Evolutionary conservation across 805 yeast species (phyloP).

Genomic region (Wickerhamiella parazyma): DNA sequence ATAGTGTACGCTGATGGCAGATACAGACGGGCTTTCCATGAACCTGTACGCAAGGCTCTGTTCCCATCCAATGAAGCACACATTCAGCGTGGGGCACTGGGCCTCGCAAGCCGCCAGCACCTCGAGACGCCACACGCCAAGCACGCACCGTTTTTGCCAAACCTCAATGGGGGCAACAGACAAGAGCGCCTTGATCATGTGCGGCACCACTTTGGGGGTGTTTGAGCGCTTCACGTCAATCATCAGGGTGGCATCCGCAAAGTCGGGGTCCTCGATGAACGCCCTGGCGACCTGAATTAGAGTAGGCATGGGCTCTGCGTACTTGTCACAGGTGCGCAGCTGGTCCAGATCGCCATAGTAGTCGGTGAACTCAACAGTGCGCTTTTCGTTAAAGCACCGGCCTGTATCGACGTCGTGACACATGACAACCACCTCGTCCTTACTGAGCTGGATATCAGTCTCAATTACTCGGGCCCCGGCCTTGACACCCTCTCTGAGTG

Average conservation of each 20-base stretch:
- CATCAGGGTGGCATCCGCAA: slow-evolving; percentile 29
- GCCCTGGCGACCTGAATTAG: slow-evolving; percentile 31
- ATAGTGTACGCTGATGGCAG: slow-evolving; percentile 40
- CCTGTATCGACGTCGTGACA: slow-evolving; percentile 41
- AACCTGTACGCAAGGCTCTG: slow-evolving; percentile 26
- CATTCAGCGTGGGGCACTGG: slow-evolving; percentile 26
- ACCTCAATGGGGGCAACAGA: slow-evolving; percentile 29
- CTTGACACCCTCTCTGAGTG: slow-evolving; percentile 36
- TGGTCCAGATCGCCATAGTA: slow-evolving; percentile 28
- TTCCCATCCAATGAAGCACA: slow-evolving; percentile 29
- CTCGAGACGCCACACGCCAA: slow-evolving; percentile 41
- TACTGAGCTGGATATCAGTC: slow-evolving; percentile 42
- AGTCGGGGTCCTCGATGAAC: slow-evolving; percentile 26
- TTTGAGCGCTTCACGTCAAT: slow-evolving; percentile 40
- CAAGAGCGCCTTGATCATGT: slow-evolving; percentile 28
- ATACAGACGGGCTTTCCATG: slow-evolving; percentile 36
- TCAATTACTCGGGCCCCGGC: slow-evolving; percentile 37
- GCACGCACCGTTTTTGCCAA: slow-evolving; percentile 35
- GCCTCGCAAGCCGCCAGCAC: slow-evolving; percentile 33
- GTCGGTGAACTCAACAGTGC: slow-evolving; percentile 28
- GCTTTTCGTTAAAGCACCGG: slow-evolving; percentile 33
- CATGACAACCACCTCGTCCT: slow-evolving; percentile 40
- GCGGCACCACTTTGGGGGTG: slow-evolving; percentile 31
- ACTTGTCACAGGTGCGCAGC: slow-evolving; percentile 26
- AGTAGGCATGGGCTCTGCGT: slow-evolving; percentile 31